Percentiles rank a stretch among this genome's conserved stretches.
phyloP scores from a whole-genome alignment of 73 alveolate genomes.

The Paramecium pentaurelia region DNA sequence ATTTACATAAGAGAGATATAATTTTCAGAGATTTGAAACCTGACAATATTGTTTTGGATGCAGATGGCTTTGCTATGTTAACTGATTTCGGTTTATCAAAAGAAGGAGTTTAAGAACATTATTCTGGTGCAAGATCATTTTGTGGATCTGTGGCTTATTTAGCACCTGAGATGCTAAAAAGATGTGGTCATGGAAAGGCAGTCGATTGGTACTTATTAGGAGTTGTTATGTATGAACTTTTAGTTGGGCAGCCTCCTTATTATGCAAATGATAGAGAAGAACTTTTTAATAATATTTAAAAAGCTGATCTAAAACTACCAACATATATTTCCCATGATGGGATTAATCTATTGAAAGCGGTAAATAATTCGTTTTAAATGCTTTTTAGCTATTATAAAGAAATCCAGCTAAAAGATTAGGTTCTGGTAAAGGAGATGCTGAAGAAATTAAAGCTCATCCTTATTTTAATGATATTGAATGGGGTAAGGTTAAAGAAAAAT shows the following conservation, averaged over 20 bases:
- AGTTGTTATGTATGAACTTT: slow-evolving; percentile 72
- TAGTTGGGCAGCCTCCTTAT: slow-evolving; percentile 79
- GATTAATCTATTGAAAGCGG: slow-evolving; percentile 55
- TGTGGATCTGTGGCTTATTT: slow-evolving; percentile 87
- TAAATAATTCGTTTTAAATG: background rate
- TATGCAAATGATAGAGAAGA: slow-evolving; percentile 63
- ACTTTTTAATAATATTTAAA: slow-evolving; percentile 71
- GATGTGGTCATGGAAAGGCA: slow-evolving; percentile 76
- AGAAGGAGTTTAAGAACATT: slow-evolving; percentile 86
- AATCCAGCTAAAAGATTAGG: slow-evolving; percentile 83
- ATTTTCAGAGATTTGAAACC: slow-evolving; percentile 94
- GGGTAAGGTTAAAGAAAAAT: slow-evolving; percentile 37
- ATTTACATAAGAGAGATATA: slow-evolving; percentile 85
- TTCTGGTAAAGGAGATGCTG: slow-evolving; percentile 89
- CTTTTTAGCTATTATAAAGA: background rate
- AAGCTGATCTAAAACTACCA: slow-evolving; percentile 74
- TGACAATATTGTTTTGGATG: slow-evolving; percentile 90
- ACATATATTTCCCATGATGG: slow-evolving; percentile 67
- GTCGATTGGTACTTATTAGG: slow-evolving; percentile 81
- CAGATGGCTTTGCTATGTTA: slow-evolving; percentile 90
- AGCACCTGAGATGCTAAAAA: slow-evolving; percentile 81
- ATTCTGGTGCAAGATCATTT: slow-evolving; percentile 82
- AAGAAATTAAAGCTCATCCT: slow-evolving; percentile 70
- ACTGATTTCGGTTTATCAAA: slow-evolving; percentile 93
- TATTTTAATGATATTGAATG: slow-evolving; percentile 68